Percentiles rank a stretch among this genome's conserved stretches.
Evolutionary conservation across 805 yeast genomes (phyloP).

Genomic region (Candida jianshihensis): DNA sequence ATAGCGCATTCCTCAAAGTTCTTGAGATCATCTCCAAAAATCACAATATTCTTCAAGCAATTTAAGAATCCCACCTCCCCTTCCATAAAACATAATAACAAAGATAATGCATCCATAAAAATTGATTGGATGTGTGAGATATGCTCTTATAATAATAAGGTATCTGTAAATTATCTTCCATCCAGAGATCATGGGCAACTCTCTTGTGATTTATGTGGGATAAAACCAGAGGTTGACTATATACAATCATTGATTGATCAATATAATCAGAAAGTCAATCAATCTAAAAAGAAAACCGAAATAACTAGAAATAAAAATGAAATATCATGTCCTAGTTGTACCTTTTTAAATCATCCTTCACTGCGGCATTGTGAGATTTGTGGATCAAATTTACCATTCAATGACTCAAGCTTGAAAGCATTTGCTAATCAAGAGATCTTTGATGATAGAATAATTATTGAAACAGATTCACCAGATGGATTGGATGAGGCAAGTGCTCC

Average conservation of each 20-base stretch:
- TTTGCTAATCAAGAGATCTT: conserved; percentile 19
- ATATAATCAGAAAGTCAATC: too few relatives aligned
- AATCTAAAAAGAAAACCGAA: background rate
- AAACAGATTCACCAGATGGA: conserved; percentile 26
- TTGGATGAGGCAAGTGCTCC: conserved; percentile 9
- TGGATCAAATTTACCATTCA: conserved; percentile 46
- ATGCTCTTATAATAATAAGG: conserved; percentile 62
- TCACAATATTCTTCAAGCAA: conserved; percentile 36
- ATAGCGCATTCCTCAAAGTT: conserved; percentile 47
- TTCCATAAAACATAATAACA: conserved; percentile 1
- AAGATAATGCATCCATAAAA: background rate
- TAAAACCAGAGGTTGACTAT: conserved; percentile 33
- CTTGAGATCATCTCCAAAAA: conserved; percentile 71
- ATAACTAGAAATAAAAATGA: conserved; percentile 1
- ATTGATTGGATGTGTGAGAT: conserved; percentile 82
- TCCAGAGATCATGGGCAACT: conserved; percentile 29
- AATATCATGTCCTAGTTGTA: conserved; percentile 48
- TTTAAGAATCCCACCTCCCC: conserved; percentile 4
- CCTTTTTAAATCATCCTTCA: conserved; percentile 79
- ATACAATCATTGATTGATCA: conserved; percentile 27
- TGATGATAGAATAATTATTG: conserved; percentile 26
- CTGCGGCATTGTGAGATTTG: conserved; percentile 81
- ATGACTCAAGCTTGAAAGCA: conserved; percentile 17
- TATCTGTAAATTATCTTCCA: conserved; percentile 26
- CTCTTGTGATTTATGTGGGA: conserved; percentile 57